Conservation (phyloP, 1,284 basidiomycete genomes). For the Golubevia sp. region DNA sequence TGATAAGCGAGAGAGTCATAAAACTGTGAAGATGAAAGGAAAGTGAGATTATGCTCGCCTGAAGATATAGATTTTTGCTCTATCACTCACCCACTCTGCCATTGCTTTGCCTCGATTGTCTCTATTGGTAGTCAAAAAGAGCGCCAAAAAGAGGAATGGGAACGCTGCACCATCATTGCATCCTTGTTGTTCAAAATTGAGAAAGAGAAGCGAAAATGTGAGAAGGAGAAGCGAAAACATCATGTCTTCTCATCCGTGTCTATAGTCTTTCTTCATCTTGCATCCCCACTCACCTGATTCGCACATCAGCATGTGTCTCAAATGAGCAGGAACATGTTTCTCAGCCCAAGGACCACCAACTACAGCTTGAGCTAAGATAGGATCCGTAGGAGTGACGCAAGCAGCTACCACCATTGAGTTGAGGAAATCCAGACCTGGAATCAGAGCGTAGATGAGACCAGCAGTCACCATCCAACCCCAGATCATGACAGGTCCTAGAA, state of each 20-base stretch:
- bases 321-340: constrained; percentile 58
- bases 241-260: too few species aligned
- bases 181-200: too few species aligned
- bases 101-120: constrained; percentile 44
- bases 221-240: too few species aligned
- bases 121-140: constrained; percentile 52
- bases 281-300: too few species aligned
- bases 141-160: constrained; percentile 37
- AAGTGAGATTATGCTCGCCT: background rate
- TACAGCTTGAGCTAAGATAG: constrained; percentile 58
- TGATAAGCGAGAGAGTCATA: constrained; percentile 55
- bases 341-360: constrained; percentile 62
- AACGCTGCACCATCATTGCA: constrained; percentile 61
- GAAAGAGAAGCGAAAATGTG: too few species aligned
- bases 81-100: constrained; percentile 26
- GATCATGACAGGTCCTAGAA: constrained; percentile 60
- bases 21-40: constrained; percentile 18
- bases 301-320: constrained; percentile 60
- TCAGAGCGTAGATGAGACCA: constrained; percentile 49
- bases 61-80: background rate
- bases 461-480: constrained; percentile 59
- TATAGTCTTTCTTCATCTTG: too few species aligned
- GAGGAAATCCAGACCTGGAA: constrained; percentile 59
- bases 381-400: constrained; percentile 59
- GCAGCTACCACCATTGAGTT: constrained; percentile 49